Percentiles rank a stretch among this genome's conserved stretches.
These are phyloP conservation scores for Colletotrichum echinochloae DNA, from an alignment of 2,329 filamentous ascomycete genomes.

Conservation along the genomic window DNA sequence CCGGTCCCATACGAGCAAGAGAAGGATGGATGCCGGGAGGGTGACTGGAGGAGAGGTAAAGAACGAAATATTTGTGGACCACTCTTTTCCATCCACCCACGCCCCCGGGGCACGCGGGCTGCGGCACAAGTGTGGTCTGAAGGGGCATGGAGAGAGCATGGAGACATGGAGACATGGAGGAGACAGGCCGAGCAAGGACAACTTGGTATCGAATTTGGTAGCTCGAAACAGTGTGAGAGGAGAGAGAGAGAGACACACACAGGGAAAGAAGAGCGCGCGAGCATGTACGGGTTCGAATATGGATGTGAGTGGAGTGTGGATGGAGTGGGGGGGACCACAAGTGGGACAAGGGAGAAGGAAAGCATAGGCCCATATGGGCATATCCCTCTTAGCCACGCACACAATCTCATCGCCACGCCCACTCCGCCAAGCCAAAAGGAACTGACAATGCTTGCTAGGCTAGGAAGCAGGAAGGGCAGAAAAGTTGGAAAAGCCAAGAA, in stretches of 20 bases:
- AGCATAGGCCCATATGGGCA: not conserved
- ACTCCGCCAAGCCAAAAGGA: slow-evolving; percentile 7
- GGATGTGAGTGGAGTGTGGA: slow-evolving; percentile 10
- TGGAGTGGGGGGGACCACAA: not conserved
- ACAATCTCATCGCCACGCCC: not conserved
- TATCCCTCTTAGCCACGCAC: not conserved
- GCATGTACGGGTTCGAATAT: not conserved
- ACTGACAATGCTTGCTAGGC: not conserved
- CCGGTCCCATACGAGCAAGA: slow-evolving; percentile 4
- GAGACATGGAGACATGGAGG: not conserved
- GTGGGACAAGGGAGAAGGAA: not conserved
- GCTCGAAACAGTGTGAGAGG: slow-evolving; percentile 32
- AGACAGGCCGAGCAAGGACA: slow-evolving; percentile 11
- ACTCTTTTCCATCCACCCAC: slow-evolving; percentile 11
- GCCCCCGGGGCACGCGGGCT: not conserved
- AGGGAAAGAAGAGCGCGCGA: not conserved
- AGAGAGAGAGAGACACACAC: not conserved
- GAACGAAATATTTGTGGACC: slow-evolving; percentile 9
- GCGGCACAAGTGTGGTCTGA: not conserved
- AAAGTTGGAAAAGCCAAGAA: not conserved
- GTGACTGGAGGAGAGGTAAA: slow-evolving; percentile 4
- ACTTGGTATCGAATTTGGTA: slow-evolving; percentile 27
- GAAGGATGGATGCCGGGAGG: not conserved
- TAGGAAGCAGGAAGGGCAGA: not conserved
- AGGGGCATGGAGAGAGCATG: not conserved